phyloP scores from a whole-genome alignment of 345 rosid genomes.

The Mangifera indica region DNA sequence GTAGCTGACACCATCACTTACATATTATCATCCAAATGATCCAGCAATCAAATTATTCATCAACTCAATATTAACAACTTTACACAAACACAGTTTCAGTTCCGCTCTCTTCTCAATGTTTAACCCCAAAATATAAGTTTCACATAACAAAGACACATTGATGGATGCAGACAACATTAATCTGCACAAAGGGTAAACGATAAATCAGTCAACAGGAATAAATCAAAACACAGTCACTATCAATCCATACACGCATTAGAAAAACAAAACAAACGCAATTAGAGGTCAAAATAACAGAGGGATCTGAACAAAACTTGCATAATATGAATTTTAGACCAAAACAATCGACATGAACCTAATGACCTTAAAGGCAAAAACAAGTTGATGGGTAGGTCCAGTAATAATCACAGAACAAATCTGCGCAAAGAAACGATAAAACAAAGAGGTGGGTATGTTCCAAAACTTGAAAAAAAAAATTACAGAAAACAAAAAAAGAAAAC shows the following conservation, averaged over 20 bases:
- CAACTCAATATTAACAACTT: slow-evolving; percentile 32
- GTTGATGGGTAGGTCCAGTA: neutral
- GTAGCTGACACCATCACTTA: slow-evolving; percentile 78
- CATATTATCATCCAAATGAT: slow-evolving; percentile 65
- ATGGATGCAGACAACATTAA: slow-evolving; percentile 66
- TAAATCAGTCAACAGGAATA: slow-evolving; percentile 10
- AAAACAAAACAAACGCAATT: neutral
- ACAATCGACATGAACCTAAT: slow-evolving; percentile 12
- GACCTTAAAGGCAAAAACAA: slow-evolving; percentile 4
- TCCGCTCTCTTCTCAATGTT: slow-evolving; percentile 46
- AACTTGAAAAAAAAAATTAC: neutral
- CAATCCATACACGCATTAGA: neutral
- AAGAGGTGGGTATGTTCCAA: slow-evolving; percentile 5
- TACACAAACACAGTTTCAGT: slow-evolving; percentile 29
- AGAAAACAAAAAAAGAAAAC: neutral
- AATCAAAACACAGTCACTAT: neutral
- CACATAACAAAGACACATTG: slow-evolving; percentile 56
- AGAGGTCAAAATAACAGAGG: slow-evolving; percentile 5
- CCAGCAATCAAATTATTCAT: slow-evolving; percentile 58
- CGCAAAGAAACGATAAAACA: neutral
- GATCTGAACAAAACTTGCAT: neutral
- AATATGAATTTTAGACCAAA: neutral
- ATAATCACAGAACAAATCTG: neutral
- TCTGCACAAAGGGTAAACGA: slow-evolving; percentile 38
- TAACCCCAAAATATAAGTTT: slow-evolving; percentile 45